Evolutionary conservation across 257 asterid species (phyloP), one percentile per base, ranked within the genome.

Genomic region (Mitragyna speciosa): DNA sequence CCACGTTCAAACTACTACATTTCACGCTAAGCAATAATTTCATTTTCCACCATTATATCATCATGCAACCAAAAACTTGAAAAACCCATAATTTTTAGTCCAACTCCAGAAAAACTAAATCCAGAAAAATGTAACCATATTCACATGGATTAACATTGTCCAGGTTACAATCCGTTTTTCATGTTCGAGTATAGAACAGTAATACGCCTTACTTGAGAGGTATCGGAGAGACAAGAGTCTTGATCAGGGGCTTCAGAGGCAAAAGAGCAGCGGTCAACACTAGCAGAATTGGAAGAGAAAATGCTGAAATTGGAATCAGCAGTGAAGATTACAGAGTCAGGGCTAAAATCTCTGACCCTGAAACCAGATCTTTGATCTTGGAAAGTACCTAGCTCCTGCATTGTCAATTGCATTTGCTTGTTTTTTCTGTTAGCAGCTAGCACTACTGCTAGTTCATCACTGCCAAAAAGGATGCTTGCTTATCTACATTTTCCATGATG

Each of bases 261-360:
- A 43, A 91, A 92, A 78, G 98, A 96, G 85, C 97, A 91, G 76
- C 98, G 97, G 73, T 92, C 98, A 20, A 92, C 98, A 83, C 96
- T 93, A 16, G 88, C 98, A 48, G 98, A 91, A 86, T 95, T 90
- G 16, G 97, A 95, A 24, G 98, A 95, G 87, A 93, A 93, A 54
- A 90, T 88, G 82, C 98, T 93, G 87, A 93, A 89, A 84, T 89
- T 93, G n/a, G 95, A 90, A 73, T 92, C 97, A 5, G 81, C 89
- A 16, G 88, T 88, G 86, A 88, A 93, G 77, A 93, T 93, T 41
- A 92, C 92, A 39, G 99, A 95, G 76, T 90, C 96, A 56, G 96
- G 96, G 91, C 99, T 95, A 7, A 88, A 30, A 78, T 93, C 97
- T 24, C 98, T 90, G 83, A 83, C 87, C 73, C 92, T 76, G 74